A percentile compares a stretch with the other conserved stretches of the same genome.
Conservation (phyloP, 805 yeast genomes). For the Lipomyces kockii region DNA sequence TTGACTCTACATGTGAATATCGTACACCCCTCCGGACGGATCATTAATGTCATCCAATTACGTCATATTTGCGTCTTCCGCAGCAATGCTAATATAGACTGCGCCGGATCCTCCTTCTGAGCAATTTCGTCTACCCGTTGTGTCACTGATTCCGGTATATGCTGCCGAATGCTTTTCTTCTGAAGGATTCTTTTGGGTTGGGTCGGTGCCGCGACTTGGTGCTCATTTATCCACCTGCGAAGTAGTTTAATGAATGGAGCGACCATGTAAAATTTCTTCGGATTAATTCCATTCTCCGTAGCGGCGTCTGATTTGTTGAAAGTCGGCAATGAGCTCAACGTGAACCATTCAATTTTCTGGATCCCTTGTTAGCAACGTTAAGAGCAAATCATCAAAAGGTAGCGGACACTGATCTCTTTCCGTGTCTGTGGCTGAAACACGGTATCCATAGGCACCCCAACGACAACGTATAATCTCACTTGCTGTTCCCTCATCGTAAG, state of each 20-base stretch:
- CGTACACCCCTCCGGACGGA: background rate
- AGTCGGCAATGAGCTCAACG: constrained; percentile 43
- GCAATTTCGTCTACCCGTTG: background rate
- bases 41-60: background rate
- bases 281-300: constrained; percentile 11
- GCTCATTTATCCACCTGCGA: constrained; percentile 42
- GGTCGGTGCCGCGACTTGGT: constrained; percentile 15
- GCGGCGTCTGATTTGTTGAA: constrained; percentile 27
- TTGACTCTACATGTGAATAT: background rate
- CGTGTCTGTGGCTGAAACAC: constrained; percentile 81
- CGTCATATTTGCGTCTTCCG: constrained; percentile 7
- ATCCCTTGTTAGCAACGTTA: background rate
- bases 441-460: constrained; percentile 75
- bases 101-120: constrained; percentile 18
- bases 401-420: constrained; percentile 76
- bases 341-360: constrained; percentile 40
- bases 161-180: background rate
- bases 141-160: background rate
- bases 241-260: constrained; percentile 47
- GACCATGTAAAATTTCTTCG: constrained; percentile 44
- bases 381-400: background rate
- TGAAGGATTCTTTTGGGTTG: background rate
- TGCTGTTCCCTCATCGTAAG: constrained; percentile 82
- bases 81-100: constrained; percentile 25
- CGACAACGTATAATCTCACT: constrained; percentile 77